Evolutionary conservation across 1,139 yeast species (phyloP), one percentile per base, ranked within the genome.

Genomic region (Pichia kudriavzevii): DNA sequence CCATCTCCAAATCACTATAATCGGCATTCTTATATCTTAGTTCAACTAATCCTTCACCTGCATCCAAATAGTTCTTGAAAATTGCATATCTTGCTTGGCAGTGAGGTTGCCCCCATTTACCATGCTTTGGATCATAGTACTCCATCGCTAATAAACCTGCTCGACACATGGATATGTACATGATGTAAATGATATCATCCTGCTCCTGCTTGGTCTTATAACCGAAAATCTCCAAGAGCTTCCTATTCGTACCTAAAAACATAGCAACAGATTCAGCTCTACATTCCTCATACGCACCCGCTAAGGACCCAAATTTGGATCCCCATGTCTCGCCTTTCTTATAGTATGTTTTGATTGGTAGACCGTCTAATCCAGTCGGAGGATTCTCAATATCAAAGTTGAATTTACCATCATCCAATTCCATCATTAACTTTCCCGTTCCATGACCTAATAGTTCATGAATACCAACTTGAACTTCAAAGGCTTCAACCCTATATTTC

Each of bases 21-120:
- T 66, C 66, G 19, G 61, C 66, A 32, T 64, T 58, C n/a, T 67
- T 53, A 49, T 66, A 65, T 36, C 66, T 65, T 41, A 84, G 60
- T 35, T 67, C 64, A 32, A 72, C 77, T 21, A 79, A 74, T 19
- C 65, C 70, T n/a, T 61, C 55, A 15, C 81, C 79, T 4, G 93
- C 87, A 36, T 75, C 66, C 50, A 80, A 63, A 53, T 83, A 76
- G 21, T 79, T 71, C 61, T 81, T 82, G 67, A 83, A 68, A 48
- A 85, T 84, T 25, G 91, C 83, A 58, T 72, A 85, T 54, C 95
- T 68, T 6, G 94, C 95, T 63, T 84, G 94, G 87, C 84, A 83
- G 56, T 85, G 95, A n/a, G 95, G 78, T 61, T 85, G 95, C 23
- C 95, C 95, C 95, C 95, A 85, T 58, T 83, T 83, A 42, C 67